Base-by-base conservation (phyloP, 441 rosid genomes). In the Arabidopsis hybrid region DNA sequence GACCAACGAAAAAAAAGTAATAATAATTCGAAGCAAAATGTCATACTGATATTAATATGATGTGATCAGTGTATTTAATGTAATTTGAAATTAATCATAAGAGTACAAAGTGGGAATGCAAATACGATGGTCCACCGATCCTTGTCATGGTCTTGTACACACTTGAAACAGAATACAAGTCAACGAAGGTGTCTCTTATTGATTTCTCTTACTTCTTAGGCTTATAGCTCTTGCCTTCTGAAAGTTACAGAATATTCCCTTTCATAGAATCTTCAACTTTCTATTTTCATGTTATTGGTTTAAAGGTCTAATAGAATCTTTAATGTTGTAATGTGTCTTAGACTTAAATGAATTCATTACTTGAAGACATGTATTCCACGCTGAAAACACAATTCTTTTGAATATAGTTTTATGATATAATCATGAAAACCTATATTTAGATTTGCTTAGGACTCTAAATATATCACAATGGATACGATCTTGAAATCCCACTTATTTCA, bases 101-200 rank as follows among this genome's bases (percentile, higher is more conserved):
- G 51, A 52, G 8, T 51, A 14, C 62, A 40, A 67, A 75, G 26
- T 74, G 68, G 46, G 56, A 74, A 74, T 67, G 69, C 63, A 60
- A 45, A 42, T 34, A 42, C 14, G 63, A 13, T 62, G 56, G 76
- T 31, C 51, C 73, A 50, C 73, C 62, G 36, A 49, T 66, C 55
- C n/a, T 29, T 50, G 36, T 67, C 77, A 57, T 55, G 59, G 60
- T 47, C 65, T 57, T 47, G 66, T 73, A 66, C 78, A 74, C 72
- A 74, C 67, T 66, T 13, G 43, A 66, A 35, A 57, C 72, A 65
- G 2, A 40, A 12, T 31, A 67, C 49, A 42, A 67, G 68, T 74
- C 78, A 60, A 52, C 3, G 49, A n/a, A 53, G 38, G 14, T 60
- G 56, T 67, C 73, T 40, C 26, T 21, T 51, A 4, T 53, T 17